Evolutionary conservation across 306 rosid genomes (phyloP).

Genomic region (Prunus fruticosa): DNA sequence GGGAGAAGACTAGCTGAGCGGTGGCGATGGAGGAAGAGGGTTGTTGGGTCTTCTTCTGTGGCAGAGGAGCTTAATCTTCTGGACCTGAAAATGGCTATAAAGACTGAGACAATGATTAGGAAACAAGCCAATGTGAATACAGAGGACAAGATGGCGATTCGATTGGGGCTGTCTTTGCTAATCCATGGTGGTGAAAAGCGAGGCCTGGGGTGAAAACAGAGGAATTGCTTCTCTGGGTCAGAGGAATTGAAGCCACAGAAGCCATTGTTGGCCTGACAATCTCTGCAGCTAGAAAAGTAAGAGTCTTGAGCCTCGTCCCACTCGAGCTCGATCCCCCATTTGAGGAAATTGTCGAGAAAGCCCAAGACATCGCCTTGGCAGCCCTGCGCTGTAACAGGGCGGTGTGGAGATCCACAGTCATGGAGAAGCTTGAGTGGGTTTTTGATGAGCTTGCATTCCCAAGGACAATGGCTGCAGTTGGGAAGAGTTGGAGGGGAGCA

Average conservation of each 20-base stretch:
- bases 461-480: constrained; percentile 64
- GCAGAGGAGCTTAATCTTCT: constrained; percentile 30
- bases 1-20: constrained; percentile 71
- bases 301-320: constrained; percentile 72
- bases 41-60: constrained; percentile 62
- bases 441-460: constrained; percentile 70
- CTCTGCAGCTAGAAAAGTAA: constrained; percentile 55
- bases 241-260: constrained; percentile 75
- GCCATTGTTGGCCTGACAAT: constrained; percentile 44
- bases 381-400: constrained; percentile 33
- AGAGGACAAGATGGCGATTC: constrained; percentile 30
- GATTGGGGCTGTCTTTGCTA: constrained; percentile 27
- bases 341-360: constrained; percentile 44
- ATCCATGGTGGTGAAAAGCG: constrained; percentile 52
- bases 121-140: constrained; percentile 41
- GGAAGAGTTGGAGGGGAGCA: constrained; percentile 57
- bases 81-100: constrained; percentile 35
- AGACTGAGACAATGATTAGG: constrained; percentile 30
- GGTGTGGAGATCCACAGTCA: constrained; percentile 47
- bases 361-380: constrained; percentile 65
- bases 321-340: constrained; percentile 51
- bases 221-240: constrained; percentile 46
- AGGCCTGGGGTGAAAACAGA: constrained; percentile 43
- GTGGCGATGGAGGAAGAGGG: constrained; percentile 70
- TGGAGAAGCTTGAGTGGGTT: constrained; percentile 49